Percentiles rank a stretch among this genome's conserved stretches.
Conservation (phyloP, 1,139 yeast species). For the Hanseniaspora gamundiae region DNA sequence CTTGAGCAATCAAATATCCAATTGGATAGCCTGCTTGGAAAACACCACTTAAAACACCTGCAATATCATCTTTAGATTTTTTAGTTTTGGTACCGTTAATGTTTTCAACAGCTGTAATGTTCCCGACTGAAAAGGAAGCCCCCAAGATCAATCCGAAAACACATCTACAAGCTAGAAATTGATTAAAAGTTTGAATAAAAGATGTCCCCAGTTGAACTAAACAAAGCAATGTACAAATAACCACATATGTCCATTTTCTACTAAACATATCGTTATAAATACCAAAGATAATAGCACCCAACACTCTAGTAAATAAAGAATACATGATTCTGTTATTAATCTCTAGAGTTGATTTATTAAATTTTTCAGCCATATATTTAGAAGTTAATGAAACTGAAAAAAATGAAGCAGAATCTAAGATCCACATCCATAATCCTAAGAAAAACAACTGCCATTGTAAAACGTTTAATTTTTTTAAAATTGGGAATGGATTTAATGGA, state of each 20-base stretch:
- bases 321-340: conserved; percentile 49
- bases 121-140: conserved; percentile 38
- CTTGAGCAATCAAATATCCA: conserved; percentile 54
- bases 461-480: conserved; percentile 23
- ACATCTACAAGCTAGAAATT: conserved; percentile 41
- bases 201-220: conserved; percentile 44
- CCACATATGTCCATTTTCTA: conserved; percentile 42
- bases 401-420: conserved; percentile 42
- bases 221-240: conserved; percentile 32
- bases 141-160: conserved; percentile 42
- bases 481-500: conserved; percentile 26
- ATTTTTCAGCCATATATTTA: conserved; percentile 31
- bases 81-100: neutral
- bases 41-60: conserved; percentile 42
- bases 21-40: conserved; percentile 67
- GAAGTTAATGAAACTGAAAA: conserved; percentile 39
- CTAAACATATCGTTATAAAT: conserved; percentile 39
- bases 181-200: conserved; percentile 35
- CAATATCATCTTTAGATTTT: neutral
- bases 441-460: conserved; percentile 34
- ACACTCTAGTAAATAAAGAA: conserved; percentile 47
- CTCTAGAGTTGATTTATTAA: conserved; percentile 31
- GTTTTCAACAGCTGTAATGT: conserved; percentile 34
- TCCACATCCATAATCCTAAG: conserved; percentile 41
- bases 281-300: conserved; percentile 51